These are phyloP conservation scores for Tephrocybe sp. DNA, from an alignment of 768 basidiomycete species.

Conservation along the genomic window DNA sequence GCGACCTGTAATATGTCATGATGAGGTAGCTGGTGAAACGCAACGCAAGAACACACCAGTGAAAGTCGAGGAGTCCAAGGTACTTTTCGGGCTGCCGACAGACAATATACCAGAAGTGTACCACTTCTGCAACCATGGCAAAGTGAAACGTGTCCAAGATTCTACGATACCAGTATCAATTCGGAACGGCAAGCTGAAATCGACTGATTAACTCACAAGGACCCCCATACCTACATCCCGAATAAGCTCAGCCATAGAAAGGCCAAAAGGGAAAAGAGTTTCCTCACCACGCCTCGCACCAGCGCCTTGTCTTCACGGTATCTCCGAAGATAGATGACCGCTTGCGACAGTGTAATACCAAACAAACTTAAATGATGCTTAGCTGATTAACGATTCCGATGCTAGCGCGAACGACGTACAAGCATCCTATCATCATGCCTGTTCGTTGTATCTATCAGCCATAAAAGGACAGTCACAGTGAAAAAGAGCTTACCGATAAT, in stretches of 20 bases:
- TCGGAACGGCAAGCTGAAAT: no score
- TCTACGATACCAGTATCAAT: not conserved
- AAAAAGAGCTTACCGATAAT: slow-evolving; percentile 3
- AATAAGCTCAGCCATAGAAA: not conserved
- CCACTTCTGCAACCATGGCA: slow-evolving; percentile 13
- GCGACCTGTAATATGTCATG: no score
- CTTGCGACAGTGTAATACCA: slow-evolving; percentile 11
- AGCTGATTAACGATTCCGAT: not conserved
- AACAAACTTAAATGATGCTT: not conserved
- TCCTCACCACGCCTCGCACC: slow-evolving; percentile 4
- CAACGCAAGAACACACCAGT: slow-evolving; percentile 3
- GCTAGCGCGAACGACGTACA: not conserved
- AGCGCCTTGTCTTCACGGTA: slow-evolving; percentile 7
- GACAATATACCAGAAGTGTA: slow-evolving; percentile 11
- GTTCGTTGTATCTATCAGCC: no score
- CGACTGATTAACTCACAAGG: not conserved
- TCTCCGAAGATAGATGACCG: slow-evolving; percentile 10
- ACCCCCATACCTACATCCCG: slow-evolving; percentile 6
- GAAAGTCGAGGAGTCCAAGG: slow-evolving; percentile 8
- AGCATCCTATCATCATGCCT: slow-evolving; percentile 17
- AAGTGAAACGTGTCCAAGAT: slow-evolving; percentile 14
- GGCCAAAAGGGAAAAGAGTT: not conserved
- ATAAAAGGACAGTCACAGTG: no score
- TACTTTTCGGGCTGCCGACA: slow-evolving; percentile 7
- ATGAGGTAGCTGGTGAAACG: no score